Base-by-base conservation (phyloP, 2,329 filamentous ascomycete genomes). In the Xylaria sp. region DNA sequence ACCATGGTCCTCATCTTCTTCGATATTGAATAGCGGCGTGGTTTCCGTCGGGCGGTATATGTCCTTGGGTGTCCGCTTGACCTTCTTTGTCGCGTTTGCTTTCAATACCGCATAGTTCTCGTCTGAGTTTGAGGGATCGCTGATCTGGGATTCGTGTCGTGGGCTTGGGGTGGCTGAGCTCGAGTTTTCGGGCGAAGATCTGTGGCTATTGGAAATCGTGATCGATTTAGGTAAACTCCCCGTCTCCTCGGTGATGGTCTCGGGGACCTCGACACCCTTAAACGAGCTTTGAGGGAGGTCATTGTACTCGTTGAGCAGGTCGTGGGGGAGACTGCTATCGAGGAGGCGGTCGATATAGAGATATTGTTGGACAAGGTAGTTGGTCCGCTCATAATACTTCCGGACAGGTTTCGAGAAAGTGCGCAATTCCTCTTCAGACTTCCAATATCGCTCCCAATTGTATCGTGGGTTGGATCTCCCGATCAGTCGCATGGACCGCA, bases 291-390 rank as follows among this genome's bases (percentile, higher is more conserved):
- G 84, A 52, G 88, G 84, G 59, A 89, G 83, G 72, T 91, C 84
- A 72, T 90, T 90, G 80, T 97, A 98, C 80, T 98, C 94, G 77
- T 97, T 94, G 67, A 98, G 90, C 54, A 98, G 85, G 75, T 95
- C 91, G 77, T 97, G 94, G 1, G 94, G 94, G n/a, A 97, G 88
- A 37, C 93, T 94, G 9, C 94, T 97, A 81, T 97, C 94, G 70
- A 98, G 87, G 66, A 98, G 85, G 62, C 91, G 89, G 81, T 98
- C 95, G 75, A 98, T 97, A 79, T 97, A 98, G 72, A 97, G 86
- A 79, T 98, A 98, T 79, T 97, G 92, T 79, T 96, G 92, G 68
- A 98, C 90, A 52, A 98, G 85, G 74, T 91, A 90, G 81, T 98
- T 98, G 78, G 91, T 95, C 52, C 93, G 89, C 83, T 97, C 91